Conservation (phyloP, 768 basidiomycete genomes). For the Clitopilus hobsonii region DNA sequence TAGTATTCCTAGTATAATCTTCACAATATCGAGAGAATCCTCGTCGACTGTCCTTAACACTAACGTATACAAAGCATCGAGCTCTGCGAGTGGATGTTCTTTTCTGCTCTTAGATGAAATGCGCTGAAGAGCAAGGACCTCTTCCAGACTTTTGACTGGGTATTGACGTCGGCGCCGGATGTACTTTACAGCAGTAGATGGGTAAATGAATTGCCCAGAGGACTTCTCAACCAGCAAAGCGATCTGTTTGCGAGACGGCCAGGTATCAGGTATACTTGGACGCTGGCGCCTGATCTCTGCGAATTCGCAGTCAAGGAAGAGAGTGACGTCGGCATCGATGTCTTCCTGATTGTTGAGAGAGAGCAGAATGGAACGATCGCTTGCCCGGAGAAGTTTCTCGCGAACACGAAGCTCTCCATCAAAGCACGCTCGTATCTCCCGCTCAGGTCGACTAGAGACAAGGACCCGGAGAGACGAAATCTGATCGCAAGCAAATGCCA, state of each 20-base stretch:
- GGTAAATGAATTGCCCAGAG: constrained; percentile 20
- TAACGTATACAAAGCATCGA: constrained; percentile 7
- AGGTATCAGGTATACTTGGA: constrained; percentile 2
- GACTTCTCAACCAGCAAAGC: constrained; percentile 15
- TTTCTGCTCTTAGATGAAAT: background rate
- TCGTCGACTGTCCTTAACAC: background rate
- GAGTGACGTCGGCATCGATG: constrained; percentile 11
- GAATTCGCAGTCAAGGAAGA: constrained; percentile 12
- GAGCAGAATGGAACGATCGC: background rate
- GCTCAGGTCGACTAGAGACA: too few species aligned
- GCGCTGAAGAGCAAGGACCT: constrained; percentile 7
- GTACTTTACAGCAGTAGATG: constrained; percentile 20
- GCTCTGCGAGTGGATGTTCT: constrained; percentile 5
- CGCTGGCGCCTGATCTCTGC: constrained; percentile 8
- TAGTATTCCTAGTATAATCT: too few species aligned
- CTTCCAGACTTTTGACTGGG: constrained; percentile 9
- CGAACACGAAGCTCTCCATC: too few species aligned
- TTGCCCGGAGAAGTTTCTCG: too few species aligned
- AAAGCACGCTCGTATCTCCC: too few species aligned
- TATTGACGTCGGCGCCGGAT: constrained; percentile 11
- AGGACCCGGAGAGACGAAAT: too few species aligned
- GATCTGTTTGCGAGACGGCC: constrained; percentile 16
- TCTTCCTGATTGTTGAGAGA: constrained; percentile 6
- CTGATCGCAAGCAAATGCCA: background rate
- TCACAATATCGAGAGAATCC: too few species aligned